Evolutionary conservation across 1,284 basidiomycete species (phyloP).

Genomic region (Pterulicium gracile): DNA sequence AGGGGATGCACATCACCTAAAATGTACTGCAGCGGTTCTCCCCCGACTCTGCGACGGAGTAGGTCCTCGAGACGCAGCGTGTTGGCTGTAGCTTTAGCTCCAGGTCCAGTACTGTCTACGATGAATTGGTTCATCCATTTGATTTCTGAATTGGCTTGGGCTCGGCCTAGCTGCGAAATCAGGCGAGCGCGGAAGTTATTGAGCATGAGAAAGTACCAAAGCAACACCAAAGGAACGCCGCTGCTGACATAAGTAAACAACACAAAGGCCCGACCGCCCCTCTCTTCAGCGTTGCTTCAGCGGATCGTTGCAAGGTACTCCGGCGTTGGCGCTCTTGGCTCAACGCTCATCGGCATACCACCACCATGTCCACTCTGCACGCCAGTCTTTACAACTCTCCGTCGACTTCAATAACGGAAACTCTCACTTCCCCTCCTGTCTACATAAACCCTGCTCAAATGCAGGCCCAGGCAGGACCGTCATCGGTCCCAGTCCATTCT

Average conservation of each 20-base stretch:
- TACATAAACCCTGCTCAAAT: slow-evolving; percentile 22
- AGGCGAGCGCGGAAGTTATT: slow-evolving; percentile 24
- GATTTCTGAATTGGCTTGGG: slow-evolving; percentile 41
- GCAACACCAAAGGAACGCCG: too few species aligned
- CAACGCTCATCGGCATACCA: background rate
- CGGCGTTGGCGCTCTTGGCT: slow-evolving; percentile 12
- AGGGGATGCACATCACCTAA: slow-evolving; percentile 73
- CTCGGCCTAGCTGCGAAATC: slow-evolving; percentile 26
- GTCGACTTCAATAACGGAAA: slow-evolving; percentile 14
- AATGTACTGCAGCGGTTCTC: slow-evolving; percentile 88
- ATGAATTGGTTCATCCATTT: slow-evolving; percentile 49
- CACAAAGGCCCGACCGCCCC: too few species aligned
- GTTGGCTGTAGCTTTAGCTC: too few species aligned
- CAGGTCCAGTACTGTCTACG: slow-evolving; percentile 11
- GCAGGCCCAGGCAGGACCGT: slow-evolving; percentile 26
- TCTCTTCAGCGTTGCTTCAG: too few species aligned
- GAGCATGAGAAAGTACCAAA: too few species aligned
- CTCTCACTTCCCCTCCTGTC: slow-evolving; percentile 11
- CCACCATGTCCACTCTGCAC: background rate
- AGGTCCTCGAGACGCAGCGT: slow-evolving; percentile 28
- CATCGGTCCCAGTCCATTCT: slow-evolving; percentile 17
- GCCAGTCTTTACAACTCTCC: background rate
- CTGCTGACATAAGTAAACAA: too few species aligned
- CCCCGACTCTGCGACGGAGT: slow-evolving; percentile 42
- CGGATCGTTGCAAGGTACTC: too few species aligned